phyloP scores from a whole-genome alignment of 768 basidiomycete species.

The Tylopilus felleus region DNA sequence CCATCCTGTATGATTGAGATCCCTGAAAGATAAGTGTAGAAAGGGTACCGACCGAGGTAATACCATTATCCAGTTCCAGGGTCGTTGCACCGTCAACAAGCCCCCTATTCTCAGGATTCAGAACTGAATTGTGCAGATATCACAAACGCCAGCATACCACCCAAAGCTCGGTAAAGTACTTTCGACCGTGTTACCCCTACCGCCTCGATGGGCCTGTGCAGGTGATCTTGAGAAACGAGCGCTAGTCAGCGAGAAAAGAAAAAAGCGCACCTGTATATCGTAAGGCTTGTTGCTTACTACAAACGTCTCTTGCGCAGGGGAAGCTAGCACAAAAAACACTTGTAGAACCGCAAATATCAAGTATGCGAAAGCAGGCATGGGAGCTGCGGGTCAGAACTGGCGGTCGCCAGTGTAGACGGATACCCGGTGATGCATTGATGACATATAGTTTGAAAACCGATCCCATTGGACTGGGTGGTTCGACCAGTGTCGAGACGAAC shows the following conservation, averaged over 20 bases:
- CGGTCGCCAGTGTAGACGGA: not conserved
- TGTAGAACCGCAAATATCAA: constrained; percentile 7
- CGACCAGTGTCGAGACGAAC: constrained; percentile 29
- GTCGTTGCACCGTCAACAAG: constrained; percentile 74
- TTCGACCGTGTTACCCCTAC: constrained; percentile 72
- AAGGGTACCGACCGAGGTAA: constrained; percentile 52
- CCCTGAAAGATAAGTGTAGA: not conserved
- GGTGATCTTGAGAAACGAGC: constrained; percentile 3
- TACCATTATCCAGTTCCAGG: constrained; percentile 75
- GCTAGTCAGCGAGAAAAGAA: not conserved
- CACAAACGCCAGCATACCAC: constrained; percentile 42
- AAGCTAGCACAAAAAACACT: constrained; percentile 17
- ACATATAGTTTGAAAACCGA: not conserved
- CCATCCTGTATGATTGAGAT: constrained; percentile 52
- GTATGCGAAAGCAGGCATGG: constrained; percentile 16
- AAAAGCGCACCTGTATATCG: constrained; percentile 47
- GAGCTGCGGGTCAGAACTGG: not conserved
- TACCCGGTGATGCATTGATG: not conserved
- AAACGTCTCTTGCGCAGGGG: constrained; percentile 30
- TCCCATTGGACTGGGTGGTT: constrained; percentile 14
- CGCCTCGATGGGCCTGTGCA: constrained; percentile 67
- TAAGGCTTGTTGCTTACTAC: constrained; percentile 33
- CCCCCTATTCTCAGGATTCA: constrained; percentile 44
- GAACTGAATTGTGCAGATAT: constrained; percentile 8
- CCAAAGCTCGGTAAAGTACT: constrained; percentile 74